Percentiles rank a stretch among this genome's conserved stretches.
These are phyloP conservation scores for Tylopilus sp. DNA, from an alignment of 768 basidiomycete species.

Conservation along the genomic window DNA sequence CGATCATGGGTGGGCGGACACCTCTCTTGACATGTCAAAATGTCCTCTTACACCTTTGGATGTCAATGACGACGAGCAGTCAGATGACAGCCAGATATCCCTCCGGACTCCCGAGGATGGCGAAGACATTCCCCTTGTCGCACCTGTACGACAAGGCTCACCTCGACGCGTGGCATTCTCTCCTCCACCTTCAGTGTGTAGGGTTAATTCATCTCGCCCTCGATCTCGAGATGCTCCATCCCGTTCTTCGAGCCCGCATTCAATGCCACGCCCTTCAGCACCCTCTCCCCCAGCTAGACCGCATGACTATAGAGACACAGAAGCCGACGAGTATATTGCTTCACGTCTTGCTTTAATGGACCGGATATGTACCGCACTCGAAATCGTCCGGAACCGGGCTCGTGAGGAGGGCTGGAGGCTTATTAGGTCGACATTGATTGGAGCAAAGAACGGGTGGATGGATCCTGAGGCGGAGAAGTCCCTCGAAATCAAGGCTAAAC, in stretches of 20 bases:
- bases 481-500: conserved; percentile 55
- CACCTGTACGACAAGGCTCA: neutral
- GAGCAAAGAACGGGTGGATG: conserved; percentile 25
- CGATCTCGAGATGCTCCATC: conserved; percentile 20
- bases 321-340: conserved; percentile 14
- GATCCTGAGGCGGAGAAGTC: conserved; percentile 30
- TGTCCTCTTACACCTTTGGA: conserved; percentile 23
- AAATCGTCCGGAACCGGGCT: conserved; percentile 42
- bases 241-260: neutral
- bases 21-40: conserved; percentile 18
- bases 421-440: conserved; percentile 30
- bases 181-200: conserved; percentile 15
- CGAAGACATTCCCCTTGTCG: conserved; percentile 12
- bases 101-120: conserved; percentile 28
- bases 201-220: conserved; percentile 25
- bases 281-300: conserved; percentile 12
- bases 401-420: conserved; percentile 37
- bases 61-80: conserved; percentile 27
- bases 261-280: neutral
- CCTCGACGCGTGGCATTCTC: neutral
- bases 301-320: neutral
- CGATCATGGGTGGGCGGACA: conserved; percentile 9
- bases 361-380: conserved; percentile 40
- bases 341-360: conserved; percentile 25
- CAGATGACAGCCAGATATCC: conserved; percentile 25